These are phyloP conservation scores for Venturia asperata DNA, from an alignment of 2,329 filamentous ascomycete species.

Conservation along the genomic window DNA sequence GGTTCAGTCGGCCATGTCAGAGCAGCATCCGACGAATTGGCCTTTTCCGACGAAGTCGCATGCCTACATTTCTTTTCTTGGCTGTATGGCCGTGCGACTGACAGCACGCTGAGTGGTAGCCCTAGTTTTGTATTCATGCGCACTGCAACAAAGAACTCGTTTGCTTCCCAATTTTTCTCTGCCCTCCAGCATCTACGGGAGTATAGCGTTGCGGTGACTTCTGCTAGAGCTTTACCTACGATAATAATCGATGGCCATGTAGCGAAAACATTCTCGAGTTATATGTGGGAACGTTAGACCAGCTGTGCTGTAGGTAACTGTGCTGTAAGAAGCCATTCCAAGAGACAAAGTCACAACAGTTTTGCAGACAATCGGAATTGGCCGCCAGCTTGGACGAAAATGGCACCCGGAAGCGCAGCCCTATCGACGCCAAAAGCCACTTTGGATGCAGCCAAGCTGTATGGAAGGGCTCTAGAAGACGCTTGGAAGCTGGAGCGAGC, in stretches of 20 bases:
- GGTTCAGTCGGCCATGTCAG: not conserved
- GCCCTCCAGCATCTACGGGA: no score
- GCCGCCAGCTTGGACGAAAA: not conserved
- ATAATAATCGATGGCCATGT: no score
- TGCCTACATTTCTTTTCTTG: not conserved
- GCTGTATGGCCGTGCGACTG: not conserved
- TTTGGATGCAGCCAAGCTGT: not conserved
- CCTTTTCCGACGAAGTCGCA: not conserved
- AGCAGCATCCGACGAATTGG: not conserved
- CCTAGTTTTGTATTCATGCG: not conserved
- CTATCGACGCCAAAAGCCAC: not conserved
- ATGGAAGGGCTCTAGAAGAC: slow-evolving; percentile 4
- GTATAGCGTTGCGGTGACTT: no score
- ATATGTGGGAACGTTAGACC: no score
- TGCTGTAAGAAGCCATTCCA: not conserved
- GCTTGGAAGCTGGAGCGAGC: slow-evolving; percentile 1
- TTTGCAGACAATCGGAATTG: not conserved
- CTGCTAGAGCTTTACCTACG: no score
- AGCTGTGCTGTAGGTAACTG: no score
- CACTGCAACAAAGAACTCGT: not conserved
- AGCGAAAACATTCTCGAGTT: no score
- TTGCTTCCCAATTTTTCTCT: no score
- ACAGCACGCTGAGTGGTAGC: not conserved
- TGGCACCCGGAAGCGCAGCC: slow-evolving; percentile 1
- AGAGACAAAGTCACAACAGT: not conserved